phyloP scores from a whole-genome alignment of 2,329 filamentous ascomycete species.

The Madurella mycetomatis region DNA sequence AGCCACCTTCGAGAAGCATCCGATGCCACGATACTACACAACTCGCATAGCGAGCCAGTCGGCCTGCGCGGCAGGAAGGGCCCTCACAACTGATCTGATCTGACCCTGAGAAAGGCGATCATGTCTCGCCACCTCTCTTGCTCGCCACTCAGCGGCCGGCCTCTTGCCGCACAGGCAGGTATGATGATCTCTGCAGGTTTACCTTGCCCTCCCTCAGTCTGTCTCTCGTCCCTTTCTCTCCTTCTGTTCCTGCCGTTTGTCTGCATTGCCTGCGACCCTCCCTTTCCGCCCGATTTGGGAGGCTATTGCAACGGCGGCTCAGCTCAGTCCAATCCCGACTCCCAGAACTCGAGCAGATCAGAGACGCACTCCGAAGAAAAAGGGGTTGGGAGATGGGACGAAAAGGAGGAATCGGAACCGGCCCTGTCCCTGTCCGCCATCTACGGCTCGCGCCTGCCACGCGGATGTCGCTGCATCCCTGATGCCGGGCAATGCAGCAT shows the following conservation, averaged over 20 bases:
- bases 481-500: constrained; percentile 16
- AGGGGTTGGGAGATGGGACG: background rate
- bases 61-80: background rate
- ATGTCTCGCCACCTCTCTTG: constrained; percentile 3
- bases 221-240: constrained; percentile 2
- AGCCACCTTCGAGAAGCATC: constrained; percentile 9
- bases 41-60: background rate
- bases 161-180: constrained; percentile 3
- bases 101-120: constrained; percentile 7
- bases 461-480: constrained; percentile 12
- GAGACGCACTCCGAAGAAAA: too few species aligned
- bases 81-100: constrained; percentile 1
- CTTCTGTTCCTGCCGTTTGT: background rate
- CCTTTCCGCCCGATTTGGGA: background rate
- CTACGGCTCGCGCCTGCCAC: background rate
- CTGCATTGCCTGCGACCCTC: background rate
- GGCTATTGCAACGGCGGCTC: constrained; percentile 2
- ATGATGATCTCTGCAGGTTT: constrained; percentile 19
- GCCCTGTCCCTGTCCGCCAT: background rate
- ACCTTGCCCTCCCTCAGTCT: background rate
- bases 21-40: background rate
- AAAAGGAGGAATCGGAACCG: background rate
- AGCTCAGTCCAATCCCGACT: too few species aligned
- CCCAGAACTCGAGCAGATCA: too few species aligned
- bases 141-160: background rate